These are phyloP conservation scores for Ustilago nuda DNA, from an alignment of 1,284 basidiomycete species.

Conservation along the genomic window DNA sequence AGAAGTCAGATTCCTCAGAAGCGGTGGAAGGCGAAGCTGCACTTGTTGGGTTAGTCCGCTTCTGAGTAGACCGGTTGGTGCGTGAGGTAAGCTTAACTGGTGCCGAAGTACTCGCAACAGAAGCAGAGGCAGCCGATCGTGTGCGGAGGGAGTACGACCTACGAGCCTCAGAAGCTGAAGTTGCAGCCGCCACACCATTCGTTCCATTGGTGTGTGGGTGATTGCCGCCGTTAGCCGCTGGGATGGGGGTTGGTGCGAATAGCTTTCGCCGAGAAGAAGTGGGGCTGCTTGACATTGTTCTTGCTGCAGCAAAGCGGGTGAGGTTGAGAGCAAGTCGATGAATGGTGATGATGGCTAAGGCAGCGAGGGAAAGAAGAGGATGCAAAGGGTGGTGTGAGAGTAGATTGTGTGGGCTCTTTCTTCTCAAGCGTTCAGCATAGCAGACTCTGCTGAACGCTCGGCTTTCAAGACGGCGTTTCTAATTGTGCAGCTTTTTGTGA, in stretches of 20 bases:
- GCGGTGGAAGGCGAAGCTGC: conserved; percentile 11
- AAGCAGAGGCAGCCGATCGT: background rate
- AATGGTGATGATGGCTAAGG: background rate
- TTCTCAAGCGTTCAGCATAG: conserved; percentile 4
- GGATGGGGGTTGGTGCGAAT: conserved; percentile 40
- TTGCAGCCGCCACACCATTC: conserved; percentile 14
- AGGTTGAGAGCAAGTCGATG: background rate
- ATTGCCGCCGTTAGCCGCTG: background rate
- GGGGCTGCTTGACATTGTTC: conserved; percentile 10
- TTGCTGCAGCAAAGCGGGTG: background rate
- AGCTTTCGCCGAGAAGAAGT: conserved; percentile 36
- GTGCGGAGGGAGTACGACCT: conserved; percentile 35
- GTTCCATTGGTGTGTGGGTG: background rate
- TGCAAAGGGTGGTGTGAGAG: background rate
- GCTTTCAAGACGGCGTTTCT: conserved; percentile 8
- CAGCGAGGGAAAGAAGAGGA: background rate
- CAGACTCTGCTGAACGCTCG: background rate
- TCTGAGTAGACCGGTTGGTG: conserved; percentile 2
- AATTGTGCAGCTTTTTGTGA: conserved; percentile 9
- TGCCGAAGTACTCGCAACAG: background rate
- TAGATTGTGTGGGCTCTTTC: background rate
- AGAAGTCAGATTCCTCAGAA: conserved; percentile 26
- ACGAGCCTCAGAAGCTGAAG: conserved; percentile 20
- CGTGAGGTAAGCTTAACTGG: too few species aligned
- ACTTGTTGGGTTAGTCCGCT: background rate